Base-by-base conservation (phyloP, 768 basidiomycete genomes). In the Calvatia gigantea region DNA sequence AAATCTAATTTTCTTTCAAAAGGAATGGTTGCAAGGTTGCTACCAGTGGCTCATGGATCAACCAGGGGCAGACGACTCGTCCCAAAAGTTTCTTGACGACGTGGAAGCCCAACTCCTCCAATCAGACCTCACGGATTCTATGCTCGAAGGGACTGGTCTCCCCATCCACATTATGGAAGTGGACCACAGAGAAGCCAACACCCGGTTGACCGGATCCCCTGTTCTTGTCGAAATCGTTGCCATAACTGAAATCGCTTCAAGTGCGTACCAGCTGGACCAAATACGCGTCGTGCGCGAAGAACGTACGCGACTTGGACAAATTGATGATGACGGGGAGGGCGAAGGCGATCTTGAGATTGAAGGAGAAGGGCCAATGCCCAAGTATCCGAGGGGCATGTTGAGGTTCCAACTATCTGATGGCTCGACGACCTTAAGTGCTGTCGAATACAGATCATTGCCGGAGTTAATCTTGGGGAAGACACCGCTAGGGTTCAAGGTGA, bases 171-270 rank as follows among this genome's bases (percentile, higher is more conserved):
- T 83, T 45, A 58, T 70, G 6, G 58, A 69, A 11, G n/a, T 47
- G 3, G 47, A 56, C 19, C 37, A 48, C 37, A 59, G 69, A 6
- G 67, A 71, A 23, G 75, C 77, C 17, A 68, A 64, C 12, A 64
- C 63, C 9, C 61, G 60, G 4, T 66, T 79, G 1, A 62, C 67
- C 8, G 72, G 73, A 0, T 64, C 73, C 5, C 83, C 87, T 1
- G 69, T 90, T 29, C 81, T 92, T 33, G 86, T 94, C 8, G 87
- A 97, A 63, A 79, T 97, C 25, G 70, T 74, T 15, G 76, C 81
- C 12, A 80, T 96, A n/a, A 90, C 84, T 15, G 95, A 98, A 54
- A 86, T 97, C 19, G 91, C 87, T 0, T 73, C 81, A 41, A 93
- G 93, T 60, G 95, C 94, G 0, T 90, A 92, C 64, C 83, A 75